Base-by-base conservation (phyloP, 129 eudicot species). In the Heracleum sosnowskyi region DNA sequence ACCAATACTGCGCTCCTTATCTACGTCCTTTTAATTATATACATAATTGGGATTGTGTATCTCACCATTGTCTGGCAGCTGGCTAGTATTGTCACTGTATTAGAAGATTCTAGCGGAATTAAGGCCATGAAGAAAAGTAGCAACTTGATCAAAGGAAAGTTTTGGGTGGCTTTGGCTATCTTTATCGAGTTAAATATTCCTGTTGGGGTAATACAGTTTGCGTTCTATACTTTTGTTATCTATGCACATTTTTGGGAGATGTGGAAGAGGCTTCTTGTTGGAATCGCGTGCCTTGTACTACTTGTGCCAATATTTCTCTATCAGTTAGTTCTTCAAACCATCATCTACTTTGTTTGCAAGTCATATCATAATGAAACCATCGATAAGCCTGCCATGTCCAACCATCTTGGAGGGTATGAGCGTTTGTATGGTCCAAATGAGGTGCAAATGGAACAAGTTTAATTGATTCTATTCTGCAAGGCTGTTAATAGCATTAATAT, bases 311-410 rank as follows among this genome's bases (percentile, higher is more conserved):
- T n/a, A n/a, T n/a, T n/a, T n/a, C n/a, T n/a, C n/a, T n/a, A n/a
- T n/a, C n/a, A n/a, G n/a, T n/a, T n/a, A n/a, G n/a, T n/a, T 18
- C 18, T 7, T 78, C 86, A n/a, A n/a, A n/a, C n/a, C n/a, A n/a
- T n/a, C n/a, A n/a, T n/a, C n/a, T n/a, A n/a, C n/a, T n/a, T n/a
- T 44, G 88, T 92, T 0, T 92, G 97, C 83, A 92, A 92, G 70
- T 86, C 91, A 12, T 86, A 88, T 64, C 97, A 89, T 71, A 77
- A 86, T 37, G 96, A 92, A 77, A 86, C 79, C 63, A 92, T 92
- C 68, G 91, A 92, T 68, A 92, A 92, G 79, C 84, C 88, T 0
- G 78, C 80, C 7, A 45, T 92, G 34, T 82, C 93, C 0, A 86
- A 87, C 69, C 90, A 87, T 80, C 88, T 87, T 13, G 90, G 88